Evolutionary conservation across 2,329 filamentous ascomycete species (phyloP).

Genomic region (Fusarium succisae): DNA sequence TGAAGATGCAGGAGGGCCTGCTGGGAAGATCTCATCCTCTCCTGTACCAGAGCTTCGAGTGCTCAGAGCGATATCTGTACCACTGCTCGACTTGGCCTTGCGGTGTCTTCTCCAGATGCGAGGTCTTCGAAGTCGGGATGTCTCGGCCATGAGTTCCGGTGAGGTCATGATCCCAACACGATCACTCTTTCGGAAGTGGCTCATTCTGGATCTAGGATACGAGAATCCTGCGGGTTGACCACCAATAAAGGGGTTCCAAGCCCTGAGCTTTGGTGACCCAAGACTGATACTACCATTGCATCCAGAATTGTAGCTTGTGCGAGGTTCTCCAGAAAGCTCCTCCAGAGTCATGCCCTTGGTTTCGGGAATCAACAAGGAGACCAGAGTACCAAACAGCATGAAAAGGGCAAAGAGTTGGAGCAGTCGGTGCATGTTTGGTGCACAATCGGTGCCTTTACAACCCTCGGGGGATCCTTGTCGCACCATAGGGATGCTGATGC

Average conservation of each 20-base stretch:
- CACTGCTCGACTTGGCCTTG: constrained; percentile 43
- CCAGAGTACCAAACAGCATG: constrained; percentile 77
- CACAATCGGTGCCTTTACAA: constrained; percentile 59
- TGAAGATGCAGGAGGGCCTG: constrained; percentile 21
- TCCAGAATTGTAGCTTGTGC: constrained; percentile 65
- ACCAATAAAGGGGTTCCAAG: constrained; percentile 60
- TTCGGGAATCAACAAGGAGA: constrained; percentile 78
- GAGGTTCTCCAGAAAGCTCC: constrained; percentile 72
- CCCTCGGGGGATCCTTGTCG: constrained; percentile 62
- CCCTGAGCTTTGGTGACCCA: constrained; percentile 44
- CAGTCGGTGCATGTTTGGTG: constrained; percentile 74
- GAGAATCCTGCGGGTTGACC: constrained; percentile 62
- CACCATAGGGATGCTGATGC: constrained; percentile 70
- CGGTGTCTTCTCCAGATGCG: constrained; percentile 45
- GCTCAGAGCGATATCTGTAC: constrained; percentile 47
- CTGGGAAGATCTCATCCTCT: constrained; percentile 39
- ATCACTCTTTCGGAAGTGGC: constrained; percentile 44
- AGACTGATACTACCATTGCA: constrained; percentile 59
- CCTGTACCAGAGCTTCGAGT: constrained; percentile 42
- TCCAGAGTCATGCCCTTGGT: constrained; percentile 80
- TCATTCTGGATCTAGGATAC: constrained; percentile 51
- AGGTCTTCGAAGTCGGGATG: constrained; percentile 32
- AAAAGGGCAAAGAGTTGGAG: constrained; percentile 83
- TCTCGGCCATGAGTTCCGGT: constrained; percentile 50
- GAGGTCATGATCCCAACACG: constrained; percentile 56